phyloP scores from a whole-genome alignment of 2,329 filamentous ascomycete genomes.

The Epichloe brachyelytri region DNA sequence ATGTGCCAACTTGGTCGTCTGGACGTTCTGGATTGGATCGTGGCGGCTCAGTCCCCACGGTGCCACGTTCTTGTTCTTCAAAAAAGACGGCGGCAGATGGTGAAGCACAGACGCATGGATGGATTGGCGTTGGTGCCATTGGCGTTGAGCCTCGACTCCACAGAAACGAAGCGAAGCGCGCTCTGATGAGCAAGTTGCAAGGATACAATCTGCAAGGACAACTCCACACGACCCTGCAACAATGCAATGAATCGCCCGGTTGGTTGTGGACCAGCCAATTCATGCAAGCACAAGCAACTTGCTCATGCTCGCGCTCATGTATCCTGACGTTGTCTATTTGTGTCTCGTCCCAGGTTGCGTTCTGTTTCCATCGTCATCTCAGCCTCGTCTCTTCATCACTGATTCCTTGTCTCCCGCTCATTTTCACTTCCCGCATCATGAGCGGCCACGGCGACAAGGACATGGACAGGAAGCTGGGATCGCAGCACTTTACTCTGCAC shows the following conservation, averaged over 20 bases:
- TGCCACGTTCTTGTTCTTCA: not conserved
- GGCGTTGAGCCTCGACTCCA: too few species aligned
- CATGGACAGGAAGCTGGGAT: conserved; percentile 16
- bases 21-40: not conserved
- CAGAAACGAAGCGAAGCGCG: not conserved
- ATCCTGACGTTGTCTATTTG: too few species aligned
- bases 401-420: too few species aligned
- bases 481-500: conserved; percentile 15
- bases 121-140: not conserved
- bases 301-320: too few species aligned
- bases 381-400: too few species aligned
- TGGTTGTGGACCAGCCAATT: not conserved
- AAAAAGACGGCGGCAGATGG: not conserved
- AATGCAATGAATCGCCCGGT: not conserved
- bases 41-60: not conserved
- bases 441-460: conserved; percentile 1
- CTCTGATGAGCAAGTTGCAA: not conserved
- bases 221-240: not conserved
- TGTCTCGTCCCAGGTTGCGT: too few species aligned
- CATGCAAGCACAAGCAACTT: too few species aligned
- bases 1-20: not conserved
- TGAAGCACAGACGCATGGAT: not conserved
- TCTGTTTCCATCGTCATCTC: not conserved
- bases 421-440: not conserved
- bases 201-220: not conserved